Evolutionary conservation across 2,329 filamentous ascomycete species (phyloP).

Genomic region (Alternaria brassicicola): DNA sequence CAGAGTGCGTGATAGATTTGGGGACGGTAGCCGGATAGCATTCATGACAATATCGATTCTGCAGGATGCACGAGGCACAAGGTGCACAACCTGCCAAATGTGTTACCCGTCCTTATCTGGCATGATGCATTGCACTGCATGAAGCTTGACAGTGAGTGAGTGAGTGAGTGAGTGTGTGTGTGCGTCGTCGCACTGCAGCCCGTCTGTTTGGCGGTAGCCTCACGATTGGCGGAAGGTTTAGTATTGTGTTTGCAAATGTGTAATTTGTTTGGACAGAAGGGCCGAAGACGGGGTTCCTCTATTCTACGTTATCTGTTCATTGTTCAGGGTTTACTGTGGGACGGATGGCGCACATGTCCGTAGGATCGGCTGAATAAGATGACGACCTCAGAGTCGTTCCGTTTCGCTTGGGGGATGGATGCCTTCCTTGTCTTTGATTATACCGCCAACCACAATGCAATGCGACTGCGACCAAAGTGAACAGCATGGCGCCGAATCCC

Average conservation of each 20-base stretch:
- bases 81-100: slow-evolving; percentile 6
- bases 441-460: neutral
- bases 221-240: slow-evolving; percentile 6
- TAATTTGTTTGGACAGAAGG: slow-evolving; percentile 2
- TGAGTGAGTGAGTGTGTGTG: too few species aligned
- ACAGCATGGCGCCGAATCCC: neutral
- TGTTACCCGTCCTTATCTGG: neutral
- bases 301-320: slow-evolving; percentile 1
- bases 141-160: neutral
- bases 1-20: slow-evolving; percentile 3
- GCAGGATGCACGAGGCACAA: slow-evolving; percentile 9
- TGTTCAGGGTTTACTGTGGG: neutral
- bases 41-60: slow-evolving; percentile 1
- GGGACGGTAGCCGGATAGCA: neutral
- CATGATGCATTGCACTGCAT: slow-evolving; percentile 11
- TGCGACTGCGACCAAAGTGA: neutral
- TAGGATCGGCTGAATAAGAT: slow-evolving; percentile 3
- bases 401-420: neutral
- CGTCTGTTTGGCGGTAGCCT: neutral
- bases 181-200: slow-evolving; percentile 5
- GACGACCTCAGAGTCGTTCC: neutral
- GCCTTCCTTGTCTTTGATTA: slow-evolving; percentile 10
- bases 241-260: neutral
- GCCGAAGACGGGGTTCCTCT: neutral
- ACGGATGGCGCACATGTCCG: neutral